These are phyloP conservation scores for Flaveria bidentis DNA, from an alignment of 129 eudicot genomes.

Conservation along the genomic window DNA sequence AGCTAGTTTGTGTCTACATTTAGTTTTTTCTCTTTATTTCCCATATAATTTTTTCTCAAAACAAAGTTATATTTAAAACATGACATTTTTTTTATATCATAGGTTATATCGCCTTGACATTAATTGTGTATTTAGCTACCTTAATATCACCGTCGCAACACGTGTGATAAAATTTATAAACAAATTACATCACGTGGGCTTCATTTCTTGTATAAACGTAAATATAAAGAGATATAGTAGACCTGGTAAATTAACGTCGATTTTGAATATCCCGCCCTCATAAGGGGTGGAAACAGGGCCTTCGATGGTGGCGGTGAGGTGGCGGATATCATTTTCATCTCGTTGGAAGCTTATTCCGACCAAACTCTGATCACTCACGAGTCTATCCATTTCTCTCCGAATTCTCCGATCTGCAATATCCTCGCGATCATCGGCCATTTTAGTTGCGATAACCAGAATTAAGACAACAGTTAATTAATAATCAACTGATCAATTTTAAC, in stretches of 20 bases:
- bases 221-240: background rate
- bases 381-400: constrained; percentile 9
- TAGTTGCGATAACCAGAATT: background rate
- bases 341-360: constrained; percentile 17
- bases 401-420: background rate
- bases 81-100: too few species aligned
- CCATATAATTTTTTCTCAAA: too few species aligned
- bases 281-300: constrained; percentile 78
- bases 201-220: background rate
- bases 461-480: background rate
- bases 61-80: too few species aligned
- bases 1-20: too few species aligned
- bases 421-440: constrained; percentile 2
- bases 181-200: too few species aligned
- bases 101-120: too few species aligned
- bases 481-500: background rate
- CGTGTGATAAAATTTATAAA: too few species aligned
- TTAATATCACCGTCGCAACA: too few species aligned
- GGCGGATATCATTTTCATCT: constrained; percentile 38
- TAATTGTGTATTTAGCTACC: too few species aligned
- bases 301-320: constrained; percentile 54
- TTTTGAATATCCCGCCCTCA: constrained; percentile 70
- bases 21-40: too few species aligned
- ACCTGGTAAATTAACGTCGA: constrained; percentile 75
- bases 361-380: background rate